A percentile compares a stretch with the other conserved stretches of the same genome.
phyloP scores from a whole-genome alignment of 257 asterid species.

The Solanum medicagineum region DNA sequence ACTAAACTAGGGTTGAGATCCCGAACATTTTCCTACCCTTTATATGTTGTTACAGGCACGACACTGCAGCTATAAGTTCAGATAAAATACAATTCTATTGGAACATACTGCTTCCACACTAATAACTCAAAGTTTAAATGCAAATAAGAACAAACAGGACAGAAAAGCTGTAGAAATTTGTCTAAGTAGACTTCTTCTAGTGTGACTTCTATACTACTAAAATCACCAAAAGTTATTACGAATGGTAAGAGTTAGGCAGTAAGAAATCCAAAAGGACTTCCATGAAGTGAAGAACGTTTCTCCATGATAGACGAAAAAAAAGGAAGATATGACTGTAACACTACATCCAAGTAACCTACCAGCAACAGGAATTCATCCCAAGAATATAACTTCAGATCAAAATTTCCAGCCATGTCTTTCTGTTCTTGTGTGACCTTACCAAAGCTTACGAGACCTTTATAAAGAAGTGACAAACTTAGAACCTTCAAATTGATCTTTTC shows the following conservation, averaged over 20 bases:
- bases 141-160: not conserved
- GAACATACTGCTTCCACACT: not conserved
- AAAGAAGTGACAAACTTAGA: not conserved
- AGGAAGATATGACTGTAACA: not conserved
- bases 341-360: constrained; percentile 26
- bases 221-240: not conserved
- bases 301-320: not conserved
- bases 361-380: constrained; percentile 74
- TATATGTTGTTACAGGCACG: not conserved
- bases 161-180: not conserved
- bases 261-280: not conserved
- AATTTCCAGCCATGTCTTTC: constrained; percentile 32
- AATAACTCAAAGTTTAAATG: not conserved
- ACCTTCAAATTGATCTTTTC: not conserved
- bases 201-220: not conserved
- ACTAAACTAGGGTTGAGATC: not conserved
- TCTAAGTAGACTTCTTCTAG: not conserved
- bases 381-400: constrained; percentile 39
- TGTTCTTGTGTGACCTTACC: constrained; percentile 46
- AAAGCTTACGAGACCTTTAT: constrained; percentile 62
- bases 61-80: not conserved
- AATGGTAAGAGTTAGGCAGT: not conserved
- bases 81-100: not conserved
- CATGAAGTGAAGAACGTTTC: not conserved
- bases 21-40: not conserved